Evolutionary conservation across 2,329 filamentous ascomycete species (phyloP).

Genomic region (Fusarium denticulatum): DNA sequence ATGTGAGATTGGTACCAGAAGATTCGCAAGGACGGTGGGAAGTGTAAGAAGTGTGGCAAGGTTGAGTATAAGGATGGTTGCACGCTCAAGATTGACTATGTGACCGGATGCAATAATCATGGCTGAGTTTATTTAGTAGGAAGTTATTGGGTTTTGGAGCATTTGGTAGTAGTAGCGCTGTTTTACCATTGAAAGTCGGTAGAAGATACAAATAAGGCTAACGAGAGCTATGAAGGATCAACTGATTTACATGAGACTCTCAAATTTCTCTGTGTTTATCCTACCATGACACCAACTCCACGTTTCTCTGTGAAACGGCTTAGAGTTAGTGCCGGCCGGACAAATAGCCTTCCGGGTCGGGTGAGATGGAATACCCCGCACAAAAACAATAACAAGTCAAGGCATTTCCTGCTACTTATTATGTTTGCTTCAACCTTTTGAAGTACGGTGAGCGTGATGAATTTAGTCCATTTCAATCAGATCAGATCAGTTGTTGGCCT

Average conservation of each 20-base stretch:
- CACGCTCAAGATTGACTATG: too few relatives aligned
- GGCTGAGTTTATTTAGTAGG: too few relatives aligned
- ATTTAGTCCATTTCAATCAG: background rate
- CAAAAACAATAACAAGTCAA: background rate
- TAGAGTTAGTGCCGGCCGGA: background rate
- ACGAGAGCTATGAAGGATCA: too few relatives aligned
- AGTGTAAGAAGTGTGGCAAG: too few relatives aligned
- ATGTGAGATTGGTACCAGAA: too few relatives aligned
- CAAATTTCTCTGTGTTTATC: fast-evolving
- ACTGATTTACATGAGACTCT: background rate
- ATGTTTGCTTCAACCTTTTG: background rate
- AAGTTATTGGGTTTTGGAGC: too few relatives aligned
- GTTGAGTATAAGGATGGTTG: too few relatives aligned
- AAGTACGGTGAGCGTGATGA: fast-evolving
- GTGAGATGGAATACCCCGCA: background rate
- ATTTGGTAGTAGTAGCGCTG: too few relatives aligned
- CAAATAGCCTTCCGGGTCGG: background rate
- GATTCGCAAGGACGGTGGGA: too few relatives aligned
- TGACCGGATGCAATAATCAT: too few relatives aligned
- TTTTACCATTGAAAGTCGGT: too few relatives aligned
- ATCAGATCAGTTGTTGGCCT: background rate
- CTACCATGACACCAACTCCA: background rate
- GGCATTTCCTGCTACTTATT: background rate
- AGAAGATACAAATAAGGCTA: too few relatives aligned
- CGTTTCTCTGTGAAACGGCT: background rate